Base-by-base conservation (phyloP, 768 basidiomycete genomes). In the Mrakia hoshinonis region DNA sequence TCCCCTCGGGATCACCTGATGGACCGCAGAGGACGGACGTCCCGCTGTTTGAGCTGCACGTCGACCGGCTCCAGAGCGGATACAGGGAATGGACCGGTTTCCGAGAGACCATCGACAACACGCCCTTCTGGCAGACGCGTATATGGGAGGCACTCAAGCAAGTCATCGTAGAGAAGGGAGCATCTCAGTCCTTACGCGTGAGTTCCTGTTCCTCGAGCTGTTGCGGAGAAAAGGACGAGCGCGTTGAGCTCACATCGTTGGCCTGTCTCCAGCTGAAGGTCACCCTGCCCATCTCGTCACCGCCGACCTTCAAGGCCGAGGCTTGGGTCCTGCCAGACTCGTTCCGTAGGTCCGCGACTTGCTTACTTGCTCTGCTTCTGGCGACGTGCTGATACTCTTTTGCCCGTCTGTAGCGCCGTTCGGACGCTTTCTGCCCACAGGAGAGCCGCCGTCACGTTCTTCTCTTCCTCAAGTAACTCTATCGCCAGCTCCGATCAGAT, bases 181-280 rank as follows among this genome's bases (percentile, higher is more conserved):
- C n/a, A 1, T 12, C 31, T 10, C 34, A 61, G 31, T 22, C 22
- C 2, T 18, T 61, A 11, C 13, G 58, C 7, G 58, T 61, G 22
- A 61, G 58, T 38, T 34, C 10, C 10, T 54, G 15, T 29, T 29
- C 4, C 20, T 29, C n/a, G n/a, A n/a, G n/a, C n/a, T n/a, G n/a
- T n/a, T n/a, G n/a, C n/a, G n/a, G n/a, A n/a, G n/a, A n/a, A n/a
- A n/a, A n/a, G n/a, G n/a, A 13, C 20, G 52, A 54, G 4, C 52
- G 4, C 13, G 52, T 15, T 54, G 52, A 68, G 54, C 11, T 58
- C 54, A 58, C 55, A 43, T 60, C 58, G 34, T 36, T 43, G 7
- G 6, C 43, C 15, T 15, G 43, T 6, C 43, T 43, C 43, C 43
- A 68, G 67, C 3, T 68, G 15, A 68, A 68, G 54, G n/a, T 58